Evolutionary conservation across 2,329 filamentous ascomycete genomes (phyloP), one percentile per base, ranked within the genome.

Genomic region (Monosporascus sp.): DNA sequence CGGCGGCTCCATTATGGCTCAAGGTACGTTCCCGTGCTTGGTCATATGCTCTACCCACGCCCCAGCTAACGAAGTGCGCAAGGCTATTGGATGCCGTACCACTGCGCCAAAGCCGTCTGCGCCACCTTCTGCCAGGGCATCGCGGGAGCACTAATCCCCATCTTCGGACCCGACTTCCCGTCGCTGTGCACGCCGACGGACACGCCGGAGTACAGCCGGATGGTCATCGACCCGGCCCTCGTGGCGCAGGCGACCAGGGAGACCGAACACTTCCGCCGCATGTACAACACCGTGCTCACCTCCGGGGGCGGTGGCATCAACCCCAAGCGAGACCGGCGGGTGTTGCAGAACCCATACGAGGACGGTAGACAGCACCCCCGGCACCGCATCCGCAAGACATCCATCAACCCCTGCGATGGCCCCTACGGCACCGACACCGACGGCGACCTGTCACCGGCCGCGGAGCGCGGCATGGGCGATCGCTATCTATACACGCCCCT

Each of bases 71-170:
- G n/a, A 25, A 49, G 24, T 27, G 7, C 41, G 38, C 43, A 53
- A 96, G 91, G 94, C 36, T 99, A 97, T 71, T 99, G 94, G 94
- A 90, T 97, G 82, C 93, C 93, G 2, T 97, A 86, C 64, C 75
- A 83, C 39, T 95, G 91, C 60, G 94, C 94, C 47, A 88, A 82
- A 70, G 91, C 90, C 11, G 77, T 99, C 50, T 95, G 92, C 64
- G 82, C 89, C 4, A 97, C 89, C 1, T 97, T 97, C 69, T 97
- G 93, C 73, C 85, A 86, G 68, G 75, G 81, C 37, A 95, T 99
- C 57, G 86, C 93, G 15, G 86, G 86, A 54, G 92, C 89, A 0
- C 74, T 99, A 51, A 94, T 94, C 8, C 94, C 94, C 5, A 78
- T 99, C 55, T 99, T 99, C 68, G 94, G 94, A 0, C 81, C 85